Base-by-base conservation (phyloP, 1,284 basidiomycete genomes). In the Ustilago crameri region DNA sequence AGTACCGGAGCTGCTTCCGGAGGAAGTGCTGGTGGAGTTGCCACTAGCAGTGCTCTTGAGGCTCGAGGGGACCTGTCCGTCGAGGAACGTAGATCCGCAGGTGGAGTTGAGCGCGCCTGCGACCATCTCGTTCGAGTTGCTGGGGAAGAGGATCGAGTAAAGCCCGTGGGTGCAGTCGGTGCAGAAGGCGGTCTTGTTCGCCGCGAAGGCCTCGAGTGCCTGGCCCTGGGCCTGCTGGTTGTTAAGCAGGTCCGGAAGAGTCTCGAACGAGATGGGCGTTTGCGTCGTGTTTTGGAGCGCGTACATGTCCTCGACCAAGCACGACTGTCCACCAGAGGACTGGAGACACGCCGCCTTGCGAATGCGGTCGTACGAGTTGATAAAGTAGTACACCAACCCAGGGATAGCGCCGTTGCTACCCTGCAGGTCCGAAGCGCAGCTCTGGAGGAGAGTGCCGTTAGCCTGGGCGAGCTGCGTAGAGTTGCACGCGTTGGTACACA, bases 161-260 rank as follows among this genome's bases (percentile, higher is more conserved):
- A 72, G 59, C 2, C 45, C 69, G 45, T 72, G 59, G 27, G 59
- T 72, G 63, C 69, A 72, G 34, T 59, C 63, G 8, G 63, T 60
- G 56, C 69, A 72, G 60, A 72, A 67, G 42, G 59, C 63, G 45
- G 69, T 63, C 40, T 57, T 59, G 56, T 72, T 72, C 0, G 45
- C 46, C 2, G 55, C 45, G 2, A 67, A 45, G 3, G 54, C 59
- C 40, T 37, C 18, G 32, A 72, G 50, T 9, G 37, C n/a, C 42
- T 55, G 51, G 42, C 54, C 43, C 37, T 63, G 59, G 14, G 47
- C 17, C 1, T 37, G 17, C 17, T 53, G 4, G 52, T 63, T 67
- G 30, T 15, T 12, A 20, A 72, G 45, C 34, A 72, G 24, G n/a
- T 4, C 9, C 41, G 62, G 63, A 37, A 72, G 27, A 15, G 26